Evolutionary conservation across 805 yeast species (phyloP), one percentile per base, ranked within the genome.

Genomic region (Nakazawaea wyomingensis): DNA sequence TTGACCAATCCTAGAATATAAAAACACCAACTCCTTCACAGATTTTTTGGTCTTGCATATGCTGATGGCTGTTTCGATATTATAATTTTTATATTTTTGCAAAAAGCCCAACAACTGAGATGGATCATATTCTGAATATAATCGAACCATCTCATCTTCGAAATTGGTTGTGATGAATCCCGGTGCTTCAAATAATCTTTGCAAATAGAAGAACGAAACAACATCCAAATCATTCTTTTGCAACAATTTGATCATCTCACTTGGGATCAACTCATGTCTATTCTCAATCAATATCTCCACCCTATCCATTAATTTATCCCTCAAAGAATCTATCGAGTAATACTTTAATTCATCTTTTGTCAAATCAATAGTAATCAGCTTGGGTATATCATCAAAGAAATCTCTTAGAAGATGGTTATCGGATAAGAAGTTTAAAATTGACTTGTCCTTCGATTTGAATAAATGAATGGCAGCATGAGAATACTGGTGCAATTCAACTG

Each of bases 1-100:
- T 50, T 85, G 85, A 1, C 99, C 98, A 20, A 85, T 80, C 52
- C 79, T 78, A 4, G 96, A 95, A 48, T 87, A 71, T 24, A 93
- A 61, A 54, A 78, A 89, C 0, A 93, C 95, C 32, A 89, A 67
- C 54, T 91, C 98, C 32, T 82, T 78, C 32, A 70, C 71, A 32
- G 74, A 70, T 1, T 70, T 69, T 18, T 70, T 64, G 9, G 57
- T 46, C 47, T 80, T 79, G 53, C 95, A 86, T 1, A 82, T 58
- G 11, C 64, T 60, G n/a, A 90, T 76, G 0, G 96, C 96, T 26
- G 57, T 51, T 33, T 79, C 84, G 34, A 89, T 75, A 48, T 85
- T 75, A 56, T 83, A 85, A 50, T 82, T 77, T 21, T 71, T 71
- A 47, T 78, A 76, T 37, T 66, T 68, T 50, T 72, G 74, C 45